Conservation (phyloP, 176 grass and related monocot genomes). For the Ananas comosus region DNA sequence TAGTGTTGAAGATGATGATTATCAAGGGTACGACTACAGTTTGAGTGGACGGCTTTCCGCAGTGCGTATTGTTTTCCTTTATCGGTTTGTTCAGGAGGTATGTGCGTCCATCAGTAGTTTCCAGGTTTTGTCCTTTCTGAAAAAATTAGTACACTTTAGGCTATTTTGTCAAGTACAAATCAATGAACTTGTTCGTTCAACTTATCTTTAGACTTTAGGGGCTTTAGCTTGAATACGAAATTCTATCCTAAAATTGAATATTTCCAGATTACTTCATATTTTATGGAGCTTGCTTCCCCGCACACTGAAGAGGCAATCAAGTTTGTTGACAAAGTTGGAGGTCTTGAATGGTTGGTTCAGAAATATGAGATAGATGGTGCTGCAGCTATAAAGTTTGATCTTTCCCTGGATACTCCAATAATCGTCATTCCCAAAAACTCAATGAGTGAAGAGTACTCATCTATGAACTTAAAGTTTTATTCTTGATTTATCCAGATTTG, state of each 20-base stretch:
- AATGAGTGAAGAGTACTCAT: constrained; percentile 74
- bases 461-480: constrained; percentile 1
- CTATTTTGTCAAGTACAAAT: background rate
- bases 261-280: constrained; percentile 88
- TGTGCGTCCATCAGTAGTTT: background rate
- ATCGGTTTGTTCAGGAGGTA: constrained; percentile 97
- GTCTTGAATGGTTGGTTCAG: constrained; percentile 90
- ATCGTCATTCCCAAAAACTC: constrained; percentile 91
- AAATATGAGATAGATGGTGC: constrained; percentile 97
- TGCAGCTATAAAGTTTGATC: constrained; percentile 79
- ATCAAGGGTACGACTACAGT: constrained; percentile 85
- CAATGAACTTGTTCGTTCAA: no score
- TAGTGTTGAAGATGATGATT: constrained; percentile 82
- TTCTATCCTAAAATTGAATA: background rate
- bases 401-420: constrained; percentile 90
- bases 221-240: background rate
- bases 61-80: constrained; percentile 94
- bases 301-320: constrained; percentile 96
- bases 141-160: background rate
- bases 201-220: no score
- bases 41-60: constrained; percentile 82
- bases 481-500: constrained; percentile 10
- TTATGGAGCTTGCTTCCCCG: constrained; percentile 96
- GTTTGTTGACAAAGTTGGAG: constrained; percentile 94
- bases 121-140: background rate